Base-by-base conservation (phyloP, 352 stramenopile genomes). In the Phytophthora pini region DNA sequence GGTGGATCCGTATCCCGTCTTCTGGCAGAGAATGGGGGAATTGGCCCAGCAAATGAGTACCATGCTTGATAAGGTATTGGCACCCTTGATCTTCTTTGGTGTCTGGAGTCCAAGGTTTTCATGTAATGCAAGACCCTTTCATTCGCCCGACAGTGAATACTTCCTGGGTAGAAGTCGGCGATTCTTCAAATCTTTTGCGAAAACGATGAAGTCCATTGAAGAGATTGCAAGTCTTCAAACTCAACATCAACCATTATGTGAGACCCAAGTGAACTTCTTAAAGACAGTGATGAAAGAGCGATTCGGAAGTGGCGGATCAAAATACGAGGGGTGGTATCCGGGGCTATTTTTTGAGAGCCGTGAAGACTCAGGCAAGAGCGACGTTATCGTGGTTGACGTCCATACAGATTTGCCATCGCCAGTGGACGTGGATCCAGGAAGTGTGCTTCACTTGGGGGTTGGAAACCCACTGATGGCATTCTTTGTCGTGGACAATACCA, bases 1-100 rank as follows among this genome's bases (percentile, higher is more conserved):
- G n/a, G 51, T 75, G 17, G 56, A 74, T 29, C 57, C 68, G 11
- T 68, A 70, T 31, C 65, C 65, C 63, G 13, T 52, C 62, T 72
- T 75, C 24, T 74, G 65, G 59, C 10, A 44, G 10, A 27, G 13
- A 15, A 69, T 74, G 65, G 12, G 17, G 26, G 48, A 59, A 17
- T 40, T 66, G 49, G 48, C 49, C 0, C 31, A 39, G 5, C 27
- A 48, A 54, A 65, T 58, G 51, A 61, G 59, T 26, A 38, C 45
- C 3, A 40, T 75, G 29, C 29, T 32, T 8, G 6, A 32, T 2
- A 32, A 32, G 5, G 0, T 32, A 1, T 32, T 32, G 29, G 8
- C 6, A 10, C 29, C 29, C 6, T 10, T 32, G 29, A 10, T 32
- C 6, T 32, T 11, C 5, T 10, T 10, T 32, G 2, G 1, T 7